Evolutionary conservation across 192 early-diverging fungal genomes (phyloP).

Genomic region (Coemansia sp.): DNA sequence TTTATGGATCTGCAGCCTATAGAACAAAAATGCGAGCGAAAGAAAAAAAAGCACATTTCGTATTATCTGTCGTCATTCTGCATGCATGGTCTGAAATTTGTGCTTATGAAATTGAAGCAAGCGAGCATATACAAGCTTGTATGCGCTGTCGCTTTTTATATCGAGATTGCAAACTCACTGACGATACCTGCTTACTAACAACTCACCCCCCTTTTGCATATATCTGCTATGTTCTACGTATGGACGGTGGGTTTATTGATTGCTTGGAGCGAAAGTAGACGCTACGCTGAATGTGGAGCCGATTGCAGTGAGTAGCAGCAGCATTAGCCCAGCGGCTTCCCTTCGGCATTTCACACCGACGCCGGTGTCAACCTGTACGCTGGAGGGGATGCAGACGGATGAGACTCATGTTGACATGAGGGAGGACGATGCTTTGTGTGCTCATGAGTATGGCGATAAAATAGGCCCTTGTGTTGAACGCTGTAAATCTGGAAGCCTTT

Average conservation of each 20-base stretch:
- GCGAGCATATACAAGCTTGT: no score
- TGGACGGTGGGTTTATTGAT: slow-evolving; percentile 26
- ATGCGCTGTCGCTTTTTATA: no score
- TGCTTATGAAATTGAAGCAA: no score
- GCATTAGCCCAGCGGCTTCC: background rate
- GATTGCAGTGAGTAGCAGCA: background rate
- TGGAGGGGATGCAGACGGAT: slow-evolving; percentile 4
- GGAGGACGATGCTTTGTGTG: background rate
- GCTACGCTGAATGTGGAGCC: slow-evolving; percentile 1
- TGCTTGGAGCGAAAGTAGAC: slow-evolving; percentile 28
- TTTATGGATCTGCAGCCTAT: no score
- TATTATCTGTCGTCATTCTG: background rate
- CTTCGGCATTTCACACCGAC: background rate
- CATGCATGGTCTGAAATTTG: no score
- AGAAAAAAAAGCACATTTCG: no score
- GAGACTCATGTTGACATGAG: background rate
- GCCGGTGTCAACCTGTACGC: background rate
- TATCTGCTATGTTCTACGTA: slow-evolving; percentile 25
- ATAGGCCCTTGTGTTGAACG: background rate
- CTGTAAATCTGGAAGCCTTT: background rate
- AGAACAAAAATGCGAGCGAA: no score
- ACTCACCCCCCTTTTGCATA: no score
- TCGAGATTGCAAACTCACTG: no score
- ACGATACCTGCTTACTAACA: no score
- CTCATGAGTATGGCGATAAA: background rate